phyloP scores from a whole-genome alignment of 768 basidiomycete genomes.

The Leccinellum albellum region DNA sequence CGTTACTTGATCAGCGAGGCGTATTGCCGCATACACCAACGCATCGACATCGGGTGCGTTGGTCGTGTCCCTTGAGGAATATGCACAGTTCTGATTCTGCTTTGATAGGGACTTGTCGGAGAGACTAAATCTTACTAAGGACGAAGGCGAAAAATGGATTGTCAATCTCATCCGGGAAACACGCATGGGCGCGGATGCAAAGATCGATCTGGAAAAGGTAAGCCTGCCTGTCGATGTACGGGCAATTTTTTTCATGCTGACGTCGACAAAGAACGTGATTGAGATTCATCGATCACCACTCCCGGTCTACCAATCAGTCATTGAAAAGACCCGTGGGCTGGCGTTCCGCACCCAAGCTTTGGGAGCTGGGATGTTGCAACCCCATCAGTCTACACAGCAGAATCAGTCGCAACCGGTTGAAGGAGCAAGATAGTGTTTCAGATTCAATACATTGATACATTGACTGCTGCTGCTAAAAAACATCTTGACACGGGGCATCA shows the following conservation, averaged over 20 bases:
- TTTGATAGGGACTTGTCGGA: slow-evolving; percentile 78
- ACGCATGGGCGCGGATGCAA: slow-evolving; percentile 93
- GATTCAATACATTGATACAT: neutral
- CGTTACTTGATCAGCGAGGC: slow-evolving; percentile 95
- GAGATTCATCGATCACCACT: slow-evolving; percentile 88
- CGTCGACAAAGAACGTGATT: slow-evolving; percentile 77
- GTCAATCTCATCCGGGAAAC: slow-evolving; percentile 98
- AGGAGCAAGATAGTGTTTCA: slow-evolving; percentile 20
- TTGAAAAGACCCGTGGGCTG: slow-evolving; percentile 92
- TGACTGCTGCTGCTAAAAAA: slow-evolving; percentile 6
- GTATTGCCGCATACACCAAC: slow-evolving; percentile 95
- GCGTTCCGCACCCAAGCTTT: slow-evolving; percentile 88
- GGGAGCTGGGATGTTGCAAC: slow-evolving; percentile 66
- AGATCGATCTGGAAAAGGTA: slow-evolving; percentile 95
- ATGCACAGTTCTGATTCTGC: neutral
- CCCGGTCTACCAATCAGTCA: slow-evolving; percentile 90
- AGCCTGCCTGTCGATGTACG: neutral
- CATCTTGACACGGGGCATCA: neutral
- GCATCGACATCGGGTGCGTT: slow-evolving; percentile 78
- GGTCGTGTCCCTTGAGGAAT: neutral
- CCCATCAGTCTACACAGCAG: slow-evolving; percentile 29
- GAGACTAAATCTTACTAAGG: slow-evolving; percentile 86
- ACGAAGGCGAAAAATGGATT: slow-evolving; percentile 99
- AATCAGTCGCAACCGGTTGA: slow-evolving; percentile 30
- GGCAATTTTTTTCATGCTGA: slow-evolving; percentile 3